Base-by-base conservation (phyloP, 2,329 filamentous ascomycete genomes). In the Talaromyces sp. region DNA sequence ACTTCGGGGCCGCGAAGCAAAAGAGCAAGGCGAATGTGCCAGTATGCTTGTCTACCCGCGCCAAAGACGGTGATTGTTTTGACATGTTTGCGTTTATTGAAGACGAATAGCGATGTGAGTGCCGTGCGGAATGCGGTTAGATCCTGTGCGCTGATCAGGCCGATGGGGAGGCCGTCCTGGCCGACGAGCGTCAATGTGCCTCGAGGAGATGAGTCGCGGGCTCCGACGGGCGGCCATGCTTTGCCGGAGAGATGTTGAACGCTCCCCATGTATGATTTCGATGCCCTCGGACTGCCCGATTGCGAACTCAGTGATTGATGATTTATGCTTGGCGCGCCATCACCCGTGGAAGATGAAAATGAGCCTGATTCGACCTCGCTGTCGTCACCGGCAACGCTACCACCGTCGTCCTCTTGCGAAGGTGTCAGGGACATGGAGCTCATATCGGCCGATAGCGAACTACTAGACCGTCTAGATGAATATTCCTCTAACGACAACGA, bases 11-110 rank as follows among this genome's bases (percentile, higher is more conserved):
- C 82, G 1, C 85, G 89, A 35, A 83, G 72, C 59, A 95, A 83
- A 68, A 98, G 84, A 0, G 93, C 89, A 4, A 98, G 85, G 0
- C 93, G 89, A 50, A 96, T 87, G 75, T 97, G 94, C 93, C 93
- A 98, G 80, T 94, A 96, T 13, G 94, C 94, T 80, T 97, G 93
- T 70, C 90, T 88, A 54, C 94, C 94, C 39, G 90, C 89, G 27
- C 94, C 94, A 75, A 97, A 98, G 62, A 96, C 89, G 14, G 90
- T 89, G 11, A 97, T 74, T 14, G 89, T 91, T 73, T 89, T 88
- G 49, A 96, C 89, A 33, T 85, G 85, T 63, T 85, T 82, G 64
- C 94, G 90, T 71, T 77, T 84, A 72, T 86, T 86, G 19, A 89
- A 82, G 69, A 90, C 81, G 64, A 89, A 85, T 13, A 85, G 84